phyloP scores from a whole-genome alignment of 495 filamentous ascomycete species.

The Daldinia bambusicola region DNA sequence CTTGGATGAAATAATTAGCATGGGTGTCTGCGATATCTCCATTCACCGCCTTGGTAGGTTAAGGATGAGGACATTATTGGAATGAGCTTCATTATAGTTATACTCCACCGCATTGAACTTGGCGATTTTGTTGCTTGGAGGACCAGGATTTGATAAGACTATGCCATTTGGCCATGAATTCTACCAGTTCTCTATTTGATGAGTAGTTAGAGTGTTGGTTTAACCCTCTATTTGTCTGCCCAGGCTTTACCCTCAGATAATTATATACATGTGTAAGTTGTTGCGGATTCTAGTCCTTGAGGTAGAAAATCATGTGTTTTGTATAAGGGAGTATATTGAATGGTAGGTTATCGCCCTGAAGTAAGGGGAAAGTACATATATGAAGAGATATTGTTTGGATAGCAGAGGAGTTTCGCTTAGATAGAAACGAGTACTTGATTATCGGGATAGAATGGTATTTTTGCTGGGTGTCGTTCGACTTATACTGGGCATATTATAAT shows the following conservation, averaged over 20 bases:
- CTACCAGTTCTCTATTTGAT: neutral
- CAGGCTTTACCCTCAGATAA: no score
- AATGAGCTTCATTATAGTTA: no score
- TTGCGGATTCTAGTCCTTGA: no score
- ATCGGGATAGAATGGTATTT: neutral
- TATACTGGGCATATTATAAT: neutral
- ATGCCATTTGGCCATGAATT: neutral
- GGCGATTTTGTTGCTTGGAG: neutral
- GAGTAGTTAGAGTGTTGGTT: neutral
- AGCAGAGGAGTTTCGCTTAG: neutral
- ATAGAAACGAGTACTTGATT: neutral
- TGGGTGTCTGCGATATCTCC: no score
- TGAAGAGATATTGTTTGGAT: neutral
- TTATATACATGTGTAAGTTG: neutral
- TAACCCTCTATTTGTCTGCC: no score
- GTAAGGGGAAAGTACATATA: neutral
- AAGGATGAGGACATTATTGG: no score
- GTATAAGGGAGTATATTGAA: neutral
- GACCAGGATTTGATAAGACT: neutral
- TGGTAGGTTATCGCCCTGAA: neutral
- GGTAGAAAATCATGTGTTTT: no score
- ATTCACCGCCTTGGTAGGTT: no score
- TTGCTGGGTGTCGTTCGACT: neutral
- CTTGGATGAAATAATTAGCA: no score
- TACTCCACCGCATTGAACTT: neutral